Base-by-base conservation (phyloP, 495 filamentous ascomycete genomes). In the Podospora tetraspora region DNA sequence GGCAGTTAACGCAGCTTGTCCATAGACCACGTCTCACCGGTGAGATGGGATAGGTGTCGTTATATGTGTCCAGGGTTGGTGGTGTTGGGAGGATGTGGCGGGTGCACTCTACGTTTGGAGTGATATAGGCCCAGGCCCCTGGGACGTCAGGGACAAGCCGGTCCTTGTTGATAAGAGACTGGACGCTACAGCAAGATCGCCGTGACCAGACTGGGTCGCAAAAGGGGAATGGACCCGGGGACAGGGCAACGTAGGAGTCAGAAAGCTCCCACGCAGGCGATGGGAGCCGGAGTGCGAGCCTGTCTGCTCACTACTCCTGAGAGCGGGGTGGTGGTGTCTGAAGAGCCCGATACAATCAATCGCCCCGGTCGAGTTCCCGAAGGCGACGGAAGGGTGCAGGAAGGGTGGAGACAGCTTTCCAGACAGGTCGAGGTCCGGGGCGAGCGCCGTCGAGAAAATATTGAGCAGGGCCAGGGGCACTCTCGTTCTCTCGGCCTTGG, bases 61-160 rank as follows among this genome's bases (percentile, higher is more conserved):
- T 63, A 67, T 29, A 43, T 37, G 52, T 24, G 61, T 27, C 60
- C 29, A 24, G 63, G 63, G 16, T 9, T 56, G 34, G 23, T 52
- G 68, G 19, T 32, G 59, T 32, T 29, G 37, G n/a, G 37, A 62
- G n/a, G 69, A 66, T 64, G 69, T 67, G 70, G 62, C 73, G 75
- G 75, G 74, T 72, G 75, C 74, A 71, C 75, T 72, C 71, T 75
- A 62, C 68, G 66, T 67, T 32, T 62, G 62, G 65, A 63, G 16
- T 63, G 66, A 66, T 66, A 63, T 66, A 60, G 52, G 62, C 59
- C 61, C 58, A 63, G 30, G 63, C 57, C 56, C 60, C 34, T 19
- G 16, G 60, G 16, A 13, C 24, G 34, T n/a, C 43, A 25, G 62
- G 13, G n/a, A 62, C 12, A 24, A 24, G 67, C 8, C 13, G 63